Evolutionary conservation across 805 yeast genomes (phyloP), one percentile per base, ranked within the genome.

Genomic region (Saccharomycopsis microspora): DNA sequence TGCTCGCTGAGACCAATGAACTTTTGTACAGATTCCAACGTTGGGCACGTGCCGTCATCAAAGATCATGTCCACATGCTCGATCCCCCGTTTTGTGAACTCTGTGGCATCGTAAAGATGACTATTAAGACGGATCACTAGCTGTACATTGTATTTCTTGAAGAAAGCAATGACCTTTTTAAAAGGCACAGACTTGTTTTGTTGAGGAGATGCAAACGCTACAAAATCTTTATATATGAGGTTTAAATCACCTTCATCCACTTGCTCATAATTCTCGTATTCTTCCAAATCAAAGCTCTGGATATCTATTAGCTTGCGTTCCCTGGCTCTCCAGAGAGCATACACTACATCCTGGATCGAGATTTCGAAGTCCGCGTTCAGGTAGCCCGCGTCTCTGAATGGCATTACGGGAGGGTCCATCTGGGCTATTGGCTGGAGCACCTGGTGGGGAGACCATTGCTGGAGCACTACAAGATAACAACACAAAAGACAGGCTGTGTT

Each of bases 11-110:
- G 96, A 10, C 97, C 98, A 53, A 93, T 76, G 58, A 93, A 93
- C 56, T 85, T 84, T 57, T 85, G 86, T 5, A 93, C 98, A 57
- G 82, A 85, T 10, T 88, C 93, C 77, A 93, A 74, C 5, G 95
- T 84, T n/a, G 98, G 98, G 62, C 97, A 90, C 2, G 97, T 88
- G 32, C 98, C 98, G 64, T 93, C 98, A 57, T 93, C 97, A 64
- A 93, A 93, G 40, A 90, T 85, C 88, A 93, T 84, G 63, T 93
- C 98, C 11, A 90, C 70, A 63, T 93, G 98, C 58, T 82, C 81
- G 55, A 93, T 87, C 3, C 85, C 88, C 47, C 85, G 69, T 54
- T 78, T 80, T 55, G 83, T 85, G 61, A 93, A 93, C 61, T 88
- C 95, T 33, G 67, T 69, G 47, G 82, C 80, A 59, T 90, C 93